Evolutionary conservation across 2,329 filamentous ascomycete genomes (phyloP).

Genomic region (Ophiostoma australiae): DNA sequence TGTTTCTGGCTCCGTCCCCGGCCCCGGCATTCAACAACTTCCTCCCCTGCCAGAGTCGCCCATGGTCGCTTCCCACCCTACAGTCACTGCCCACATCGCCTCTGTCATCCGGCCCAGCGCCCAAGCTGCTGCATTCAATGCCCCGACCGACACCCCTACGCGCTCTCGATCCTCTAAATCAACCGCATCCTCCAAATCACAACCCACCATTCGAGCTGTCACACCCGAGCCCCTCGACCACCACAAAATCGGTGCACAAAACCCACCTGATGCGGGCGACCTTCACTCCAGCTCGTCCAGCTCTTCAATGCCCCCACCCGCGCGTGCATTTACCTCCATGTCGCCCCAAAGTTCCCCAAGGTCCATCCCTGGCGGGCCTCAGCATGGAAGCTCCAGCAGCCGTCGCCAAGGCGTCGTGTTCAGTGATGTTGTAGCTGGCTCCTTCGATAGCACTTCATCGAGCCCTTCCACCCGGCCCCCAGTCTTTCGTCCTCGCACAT

Average conservation of each 20-base stretch:
- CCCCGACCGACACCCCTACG: not conserved
- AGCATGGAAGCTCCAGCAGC: slow-evolving; percentile 27
- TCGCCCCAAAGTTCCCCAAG: slow-evolving; percentile 47
- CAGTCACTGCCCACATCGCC: slow-evolving; percentile 28
- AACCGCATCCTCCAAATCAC: slow-evolving; percentile 23
- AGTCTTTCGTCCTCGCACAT: slow-evolving; percentile 49
- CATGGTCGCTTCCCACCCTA: slow-evolving; percentile 27
- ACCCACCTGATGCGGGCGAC: slow-evolving; percentile 28
- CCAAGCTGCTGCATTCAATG: not conserved
- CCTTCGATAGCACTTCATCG: slow-evolving; percentile 46
- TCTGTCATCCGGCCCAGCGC: slow-evolving; percentile 30
- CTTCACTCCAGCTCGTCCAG: slow-evolving; percentile 20
- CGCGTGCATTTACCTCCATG: slow-evolving; percentile 35
- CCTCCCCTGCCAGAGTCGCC: slow-evolving; percentile 32
- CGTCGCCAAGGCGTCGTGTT: slow-evolving; percentile 58
- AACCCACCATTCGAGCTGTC: slow-evolving; percentile 56
- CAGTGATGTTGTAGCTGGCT: slow-evolving; percentile 50
- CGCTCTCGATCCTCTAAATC: not conserved
- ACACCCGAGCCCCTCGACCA: slow-evolving; percentile 55
- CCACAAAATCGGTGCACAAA: slow-evolving; percentile 28
- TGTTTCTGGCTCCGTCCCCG: not conserved
- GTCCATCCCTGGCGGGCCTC: slow-evolving; percentile 41
- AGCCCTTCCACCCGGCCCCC: slow-evolving; percentile 39
- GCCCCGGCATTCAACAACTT: slow-evolving; percentile 22
- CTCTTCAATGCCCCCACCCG: slow-evolving; percentile 25